Evolutionary conservation across 805 yeast species (phyloP), one percentile per base, ranked within the genome.

Genomic region (Ogataea angusta): DNA sequence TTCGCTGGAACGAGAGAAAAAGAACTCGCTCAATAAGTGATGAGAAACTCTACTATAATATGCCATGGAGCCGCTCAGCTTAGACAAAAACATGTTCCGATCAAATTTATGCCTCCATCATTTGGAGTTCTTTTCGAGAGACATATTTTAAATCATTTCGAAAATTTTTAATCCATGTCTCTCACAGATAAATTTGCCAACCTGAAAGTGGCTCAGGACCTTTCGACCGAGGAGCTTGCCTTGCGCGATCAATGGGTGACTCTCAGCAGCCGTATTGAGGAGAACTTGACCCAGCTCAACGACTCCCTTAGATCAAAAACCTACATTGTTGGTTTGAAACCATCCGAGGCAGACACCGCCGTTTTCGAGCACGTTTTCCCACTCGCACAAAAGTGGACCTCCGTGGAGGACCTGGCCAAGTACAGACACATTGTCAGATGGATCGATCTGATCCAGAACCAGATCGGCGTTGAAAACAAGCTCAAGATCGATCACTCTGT

Each of bases 381-480:
- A 34, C 46, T 77, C 28, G 78, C 84, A 28, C 67, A 69, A 38
- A 65, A 71, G 46, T 76, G 86, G 76, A 65, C 74, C 17, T 60
- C 76, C 9, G 53, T 61, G 32, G 80, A 76, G 25, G 76, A 80
- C 29, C 66, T 80, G 50, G 79, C 82, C 34, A 64, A 72, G 34
- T 70, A 71, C 62, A 85, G 97, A 75, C 97, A 91, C 65, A 72
- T 91, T 44, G 67, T 88, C 46, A 84, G 99, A 75, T 93, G 98
- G 98, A 77, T 79, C 17, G 97, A 90, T 56, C 76, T 86, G 53
- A 67, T 93, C 45, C 98, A 93, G 69, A 77, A 81, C 57, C 68
- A 80, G 34, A 52, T 56, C 14, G 72, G 72, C 12, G 76, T 82
- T 24, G 72, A 63, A n/a, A 75, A 76, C 36, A 70, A 78, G 53